Percentiles rank a stretch among this genome's conserved stretches.
phyloP scores from a whole-genome alignment of 768 basidiomycete genomes.

The Lepiota venenata region DNA sequence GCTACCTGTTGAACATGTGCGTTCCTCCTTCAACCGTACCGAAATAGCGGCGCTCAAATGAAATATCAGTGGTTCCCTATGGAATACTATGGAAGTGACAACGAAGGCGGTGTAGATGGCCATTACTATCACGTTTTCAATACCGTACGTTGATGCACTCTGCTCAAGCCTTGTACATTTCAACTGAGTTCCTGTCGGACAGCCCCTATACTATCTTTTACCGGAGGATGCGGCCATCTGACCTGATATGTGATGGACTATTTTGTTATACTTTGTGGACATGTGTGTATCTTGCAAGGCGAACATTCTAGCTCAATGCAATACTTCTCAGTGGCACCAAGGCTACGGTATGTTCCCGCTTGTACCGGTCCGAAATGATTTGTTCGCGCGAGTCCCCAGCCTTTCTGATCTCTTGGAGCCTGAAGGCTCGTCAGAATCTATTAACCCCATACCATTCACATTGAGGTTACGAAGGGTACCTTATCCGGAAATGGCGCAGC shows the following conservation, averaged over 20 bases:
- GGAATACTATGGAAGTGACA: slow-evolving; percentile 58
- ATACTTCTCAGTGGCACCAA: too few relatives aligned
- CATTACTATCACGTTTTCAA: slow-evolving; percentile 79
- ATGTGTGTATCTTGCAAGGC: too few relatives aligned
- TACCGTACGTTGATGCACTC: slow-evolving; percentile 42
- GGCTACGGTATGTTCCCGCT: too few relatives aligned
- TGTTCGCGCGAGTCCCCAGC: too few relatives aligned
- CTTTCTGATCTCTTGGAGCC: too few relatives aligned
- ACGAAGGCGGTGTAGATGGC: slow-evolving; percentile 57
- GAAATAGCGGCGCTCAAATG: neutral
- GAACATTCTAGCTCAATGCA: too few relatives aligned
- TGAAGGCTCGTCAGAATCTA: too few relatives aligned
- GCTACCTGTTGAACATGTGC: slow-evolving; percentile 60
- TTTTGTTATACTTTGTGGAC: too few relatives aligned
- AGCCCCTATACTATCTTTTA: slow-evolving; percentile 38
- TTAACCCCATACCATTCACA: too few relatives aligned
- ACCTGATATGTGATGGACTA: neutral
- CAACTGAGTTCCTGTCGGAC: slow-evolving; percentile 13
- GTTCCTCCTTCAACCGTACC: slow-evolving; percentile 18
- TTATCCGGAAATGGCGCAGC: too few relatives aligned
- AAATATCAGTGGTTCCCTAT: slow-evolving; percentile 68
- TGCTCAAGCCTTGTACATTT: neutral
- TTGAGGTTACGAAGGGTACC: too few relatives aligned
- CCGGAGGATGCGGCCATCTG: slow-evolving; percentile 31
- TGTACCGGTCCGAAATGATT: too few relatives aligned